Evolutionary conservation across 2,329 filamentous ascomycete genomes (phyloP).

Genomic region (Penicillium palitans): DNA sequence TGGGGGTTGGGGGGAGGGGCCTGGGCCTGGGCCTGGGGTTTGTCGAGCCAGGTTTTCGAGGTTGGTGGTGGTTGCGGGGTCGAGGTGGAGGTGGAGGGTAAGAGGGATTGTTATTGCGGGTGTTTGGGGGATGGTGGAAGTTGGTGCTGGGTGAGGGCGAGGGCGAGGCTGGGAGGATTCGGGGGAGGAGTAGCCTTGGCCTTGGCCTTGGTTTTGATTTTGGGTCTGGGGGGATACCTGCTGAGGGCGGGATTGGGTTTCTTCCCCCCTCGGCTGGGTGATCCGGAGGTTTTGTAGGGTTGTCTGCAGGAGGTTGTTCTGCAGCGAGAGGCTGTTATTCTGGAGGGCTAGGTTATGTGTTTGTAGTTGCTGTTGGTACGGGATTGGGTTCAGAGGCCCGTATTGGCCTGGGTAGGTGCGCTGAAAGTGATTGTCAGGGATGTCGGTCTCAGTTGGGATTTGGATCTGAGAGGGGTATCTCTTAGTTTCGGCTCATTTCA

Average conservation of each 20-base stretch:
- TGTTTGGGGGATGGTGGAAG: neutral
- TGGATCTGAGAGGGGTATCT: slow-evolving; percentile 12
- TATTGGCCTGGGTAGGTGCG: slow-evolving; percentile 9
- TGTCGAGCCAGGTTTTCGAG: neutral
- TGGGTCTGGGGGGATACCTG: neutral
- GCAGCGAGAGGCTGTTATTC: slow-evolving; percentile 9
- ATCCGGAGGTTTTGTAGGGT: slow-evolving; percentile 1
- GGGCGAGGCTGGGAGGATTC: neutral
- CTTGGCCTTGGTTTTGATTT: neutral
- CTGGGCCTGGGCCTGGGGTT: neutral
- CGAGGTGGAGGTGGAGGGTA: neutral
- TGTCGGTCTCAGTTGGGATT: slow-evolving; percentile 12
- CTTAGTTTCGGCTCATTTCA: neutral
- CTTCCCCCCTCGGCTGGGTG: neutral
- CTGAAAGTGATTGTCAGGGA: slow-evolving; percentile 2
- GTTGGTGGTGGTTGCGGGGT: neutral
- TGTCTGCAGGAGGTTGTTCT: slow-evolving; percentile 13
- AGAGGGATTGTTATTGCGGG: neutral
- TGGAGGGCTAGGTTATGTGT: slow-evolving; percentile 2
- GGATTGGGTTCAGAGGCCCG: slow-evolving; percentile 11
- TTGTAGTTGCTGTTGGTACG: slow-evolving; percentile 13
- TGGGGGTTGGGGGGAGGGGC: neutral
- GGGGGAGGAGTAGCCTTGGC: neutral
- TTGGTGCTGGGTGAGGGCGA: neutral
- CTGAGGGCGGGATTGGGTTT: neutral